Percentiles rank a stretch among this genome's conserved stretches.
These are phyloP conservation scores for Zymoseptoria crescenta DNA, from an alignment of 2,329 filamentous ascomycete genomes.

Conservation along the genomic window DNA sequence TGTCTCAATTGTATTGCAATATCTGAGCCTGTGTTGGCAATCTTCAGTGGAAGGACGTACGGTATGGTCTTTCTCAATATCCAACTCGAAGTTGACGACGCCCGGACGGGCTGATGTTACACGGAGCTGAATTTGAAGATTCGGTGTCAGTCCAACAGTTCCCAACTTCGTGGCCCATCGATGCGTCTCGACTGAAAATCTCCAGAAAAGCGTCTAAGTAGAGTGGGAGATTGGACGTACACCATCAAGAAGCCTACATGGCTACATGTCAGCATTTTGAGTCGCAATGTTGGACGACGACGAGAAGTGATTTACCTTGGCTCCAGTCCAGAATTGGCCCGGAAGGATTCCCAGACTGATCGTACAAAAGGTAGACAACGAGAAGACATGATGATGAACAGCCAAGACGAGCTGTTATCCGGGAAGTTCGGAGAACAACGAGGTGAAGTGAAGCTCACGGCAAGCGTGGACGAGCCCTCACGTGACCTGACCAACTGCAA, in stretches of 20 bases:
- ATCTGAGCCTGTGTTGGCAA: not conserved
- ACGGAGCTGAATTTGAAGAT: slow-evolving; percentile 48
- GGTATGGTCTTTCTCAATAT: slow-evolving; percentile 67
- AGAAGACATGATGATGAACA: slow-evolving; percentile 18
- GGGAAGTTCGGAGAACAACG: not conserved
- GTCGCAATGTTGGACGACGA: not conserved
- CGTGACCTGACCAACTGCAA: not conserved
- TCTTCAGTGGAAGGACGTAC: slow-evolving; percentile 38
- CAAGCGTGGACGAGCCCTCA: not conserved
- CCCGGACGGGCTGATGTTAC: slow-evolving; percentile 58
- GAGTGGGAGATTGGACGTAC: slow-evolving; percentile 8
- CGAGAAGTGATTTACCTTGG: slow-evolving; percentile 55
- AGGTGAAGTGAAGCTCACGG: slow-evolving; percentile 3
- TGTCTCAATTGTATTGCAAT: not conserved
- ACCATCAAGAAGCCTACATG: slow-evolving; percentile 34
- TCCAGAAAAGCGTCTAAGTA: not conserved
- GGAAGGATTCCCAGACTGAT: slow-evolving; percentile 54
- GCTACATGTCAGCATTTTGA: not conserved
- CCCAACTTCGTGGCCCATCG: not conserved
- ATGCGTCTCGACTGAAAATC: not conserved
- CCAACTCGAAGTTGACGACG: slow-evolving; percentile 66
- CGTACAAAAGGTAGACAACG: slow-evolving; percentile 25
- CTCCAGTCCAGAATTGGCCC: slow-evolving; percentile 77
- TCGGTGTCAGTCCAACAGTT: not conserved
- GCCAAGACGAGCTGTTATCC: too few relatives aligned